Evolutionary conservation across 177 flowering plant genomes (phyloP).

Genomic region (Telopea speciosissima): DNA sequence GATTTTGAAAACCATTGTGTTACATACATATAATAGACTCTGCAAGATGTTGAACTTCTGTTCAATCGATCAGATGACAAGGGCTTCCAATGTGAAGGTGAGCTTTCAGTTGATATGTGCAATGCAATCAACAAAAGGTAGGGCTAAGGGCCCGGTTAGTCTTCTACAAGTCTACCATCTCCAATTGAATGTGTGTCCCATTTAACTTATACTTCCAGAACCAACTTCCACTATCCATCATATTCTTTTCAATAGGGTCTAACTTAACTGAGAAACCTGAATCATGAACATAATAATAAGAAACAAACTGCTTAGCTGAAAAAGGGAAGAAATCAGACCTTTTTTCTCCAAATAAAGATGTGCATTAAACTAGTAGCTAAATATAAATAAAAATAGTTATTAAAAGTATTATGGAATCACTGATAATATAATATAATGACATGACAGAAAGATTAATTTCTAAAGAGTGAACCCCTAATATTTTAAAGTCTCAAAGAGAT

Average conservation of each 20-base stretch:
- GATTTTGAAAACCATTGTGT: neutral
- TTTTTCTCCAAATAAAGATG: neutral
- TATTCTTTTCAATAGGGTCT: conserved; percentile 38
- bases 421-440: neutral
- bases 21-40: conserved; percentile 5
- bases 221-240: conserved; percentile 85
- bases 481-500: too few relatives aligned
- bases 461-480: too few relatives aligned
- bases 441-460: neutral
- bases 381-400: neutral
- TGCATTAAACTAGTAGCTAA: neutral
- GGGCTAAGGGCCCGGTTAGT: conserved; percentile 7
- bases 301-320: neutral
- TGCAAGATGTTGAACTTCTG: conserved; percentile 42
- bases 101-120: conserved; percentile 31
- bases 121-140: conserved; percentile 49
- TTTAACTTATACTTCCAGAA: conserved; percentile 67
- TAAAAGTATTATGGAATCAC: neutral
- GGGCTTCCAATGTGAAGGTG: conserved; percentile 1
- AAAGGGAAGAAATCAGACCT: neutral
- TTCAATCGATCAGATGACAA: conserved; percentile 36
- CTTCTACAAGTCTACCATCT: conserved; percentile 50
- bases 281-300: conserved; percentile 5
- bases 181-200: conserved; percentile 54
- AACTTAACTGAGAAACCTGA: conserved; percentile 57